Evolutionary conservation across 768 basidiomycete species (phyloP).

Genomic region (Amanita rubescens): DNA sequence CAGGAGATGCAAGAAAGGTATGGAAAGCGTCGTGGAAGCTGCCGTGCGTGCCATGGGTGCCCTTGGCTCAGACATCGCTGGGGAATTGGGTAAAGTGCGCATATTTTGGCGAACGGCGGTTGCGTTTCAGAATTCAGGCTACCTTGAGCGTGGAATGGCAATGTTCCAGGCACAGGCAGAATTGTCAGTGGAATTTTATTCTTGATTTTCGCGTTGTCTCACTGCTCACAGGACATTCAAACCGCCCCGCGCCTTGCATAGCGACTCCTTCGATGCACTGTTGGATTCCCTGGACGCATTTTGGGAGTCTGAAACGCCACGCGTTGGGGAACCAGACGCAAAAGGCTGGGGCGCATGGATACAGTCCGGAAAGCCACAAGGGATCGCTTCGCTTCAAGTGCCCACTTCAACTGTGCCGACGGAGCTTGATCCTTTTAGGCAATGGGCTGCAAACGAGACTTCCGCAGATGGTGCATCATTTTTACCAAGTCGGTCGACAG

Average conservation of each 20-base stretch:
- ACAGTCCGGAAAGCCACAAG: constrained; percentile 32
- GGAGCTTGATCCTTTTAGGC: constrained; percentile 55
- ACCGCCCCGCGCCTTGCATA: constrained; percentile 38
- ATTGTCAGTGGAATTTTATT: constrained; percentile 40
- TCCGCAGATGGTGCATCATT: constrained; percentile 33
- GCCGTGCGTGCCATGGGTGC: constrained; percentile 38
- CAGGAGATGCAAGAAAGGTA: constrained; percentile 34
- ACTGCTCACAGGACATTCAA: constrained; percentile 44
- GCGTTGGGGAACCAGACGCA: constrained; percentile 61
- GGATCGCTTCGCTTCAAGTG: neutral
- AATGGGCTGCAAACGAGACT: constrained; percentile 59
- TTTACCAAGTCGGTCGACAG: constrained; percentile 48
- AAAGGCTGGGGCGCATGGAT: constrained; percentile 67
- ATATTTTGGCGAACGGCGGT: constrained; percentile 67
- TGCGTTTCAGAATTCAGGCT: constrained; percentile 62
- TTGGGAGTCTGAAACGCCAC: constrained; percentile 78
- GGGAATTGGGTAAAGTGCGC: constrained; percentile 48
- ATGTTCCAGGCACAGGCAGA: constrained; percentile 82
- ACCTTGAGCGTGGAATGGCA: constrained; percentile 63
- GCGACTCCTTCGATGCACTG: constrained; percentile 36
- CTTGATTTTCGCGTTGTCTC: constrained; percentile 1
- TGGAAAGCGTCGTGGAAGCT: constrained; percentile 48
- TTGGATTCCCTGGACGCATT: constrained; percentile 66
- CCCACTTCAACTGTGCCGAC: constrained; percentile 6
- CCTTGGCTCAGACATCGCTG: constrained; percentile 32